These are phyloP conservation scores for Pseudocercospora eumusae DNA, from an alignment of 2,329 filamentous ascomycete genomes.

Conservation along the genomic window DNA sequence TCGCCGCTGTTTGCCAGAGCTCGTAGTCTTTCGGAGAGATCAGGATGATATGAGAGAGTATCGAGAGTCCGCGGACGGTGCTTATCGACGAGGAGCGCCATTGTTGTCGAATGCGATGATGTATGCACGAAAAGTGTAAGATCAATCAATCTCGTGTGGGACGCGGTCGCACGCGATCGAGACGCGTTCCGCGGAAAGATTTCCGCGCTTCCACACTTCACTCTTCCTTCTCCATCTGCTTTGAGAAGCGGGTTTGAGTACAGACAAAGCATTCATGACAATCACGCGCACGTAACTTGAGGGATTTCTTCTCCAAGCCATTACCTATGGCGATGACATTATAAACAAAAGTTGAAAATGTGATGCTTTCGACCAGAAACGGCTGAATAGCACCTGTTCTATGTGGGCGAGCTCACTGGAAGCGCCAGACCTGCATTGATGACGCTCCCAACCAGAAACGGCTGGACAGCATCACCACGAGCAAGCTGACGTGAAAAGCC, in stretches of 20 bases:
- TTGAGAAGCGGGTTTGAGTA: background rate
- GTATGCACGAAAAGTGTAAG: background rate
- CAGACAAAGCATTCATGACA: background rate
- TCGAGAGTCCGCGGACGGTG: constrained; percentile 73
- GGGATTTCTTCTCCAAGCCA: background rate
- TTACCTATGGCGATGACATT: background rate
- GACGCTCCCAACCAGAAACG: background rate
- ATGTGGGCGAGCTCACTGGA: background rate
- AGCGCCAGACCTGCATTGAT: background rate
- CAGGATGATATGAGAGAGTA: constrained; percentile 79
- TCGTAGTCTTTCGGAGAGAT: constrained; percentile 81
- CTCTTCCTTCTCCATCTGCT: background rate
- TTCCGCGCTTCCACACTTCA: constrained; percentile 4
- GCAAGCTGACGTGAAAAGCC: background rate
- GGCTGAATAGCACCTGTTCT: background rate
- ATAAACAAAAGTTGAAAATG: background rate
- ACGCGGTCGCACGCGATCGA: background rate
- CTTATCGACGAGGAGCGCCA: constrained; percentile 67
- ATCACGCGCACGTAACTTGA: background rate
- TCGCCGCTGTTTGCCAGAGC: constrained; percentile 93
- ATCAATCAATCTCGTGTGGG: background rate
- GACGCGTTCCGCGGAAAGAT: constrained; percentile 3
- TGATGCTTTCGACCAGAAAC: background rate
- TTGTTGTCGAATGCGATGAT: constrained; percentile 35
- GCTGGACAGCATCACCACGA: background rate